phyloP scores from a whole-genome alignment of 2,329 filamentous ascomycete genomes.

The Didymella pinodella region DNA sequence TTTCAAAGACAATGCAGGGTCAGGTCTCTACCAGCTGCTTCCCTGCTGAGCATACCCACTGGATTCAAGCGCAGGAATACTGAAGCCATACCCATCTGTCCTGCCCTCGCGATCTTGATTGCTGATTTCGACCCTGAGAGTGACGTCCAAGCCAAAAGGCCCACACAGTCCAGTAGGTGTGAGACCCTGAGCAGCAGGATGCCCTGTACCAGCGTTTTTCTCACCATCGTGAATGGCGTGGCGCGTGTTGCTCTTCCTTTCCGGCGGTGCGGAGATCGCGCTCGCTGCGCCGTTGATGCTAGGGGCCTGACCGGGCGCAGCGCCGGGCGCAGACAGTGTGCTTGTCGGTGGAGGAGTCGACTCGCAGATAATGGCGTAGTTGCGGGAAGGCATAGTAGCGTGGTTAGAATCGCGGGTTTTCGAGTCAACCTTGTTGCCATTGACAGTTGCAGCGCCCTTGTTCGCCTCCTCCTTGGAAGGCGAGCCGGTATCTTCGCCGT shows the following conservation, averaged over 20 bases:
- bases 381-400: conserved; percentile 79
- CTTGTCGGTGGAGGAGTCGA: conserved; percentile 43
- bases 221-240: conserved; percentile 78
- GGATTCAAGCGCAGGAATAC: conserved; percentile 53
- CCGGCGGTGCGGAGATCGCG: conserved; percentile 36
- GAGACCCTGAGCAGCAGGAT: conserved; percentile 70
- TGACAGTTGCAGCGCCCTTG: conserved; percentile 28
- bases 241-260: conserved; percentile 66
- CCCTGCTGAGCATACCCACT: conserved; percentile 27
- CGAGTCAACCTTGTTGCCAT: conserved; percentile 39
- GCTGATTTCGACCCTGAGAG: conserved; percentile 58
- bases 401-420: conserved; percentile 79
- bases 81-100: conserved; percentile 61
- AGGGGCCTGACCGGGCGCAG: conserved; percentile 34
- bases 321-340: conserved; percentile 28
- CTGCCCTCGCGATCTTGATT: conserved; percentile 54
- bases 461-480: conserved; percentile 20
- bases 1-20: no score
- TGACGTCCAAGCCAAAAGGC: conserved; percentile 56
- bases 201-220: conserved; percentile 75
- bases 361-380: conserved; percentile 70
- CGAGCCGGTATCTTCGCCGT: conserved; percentile 22
- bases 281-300: conserved; percentile 41
- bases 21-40: conserved; percentile 24
- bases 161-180: conserved; percentile 54